phyloP scores from a whole-genome alignment of 1,284 basidiomycete genomes.

The Cystobasidium slooffiae region DNA sequence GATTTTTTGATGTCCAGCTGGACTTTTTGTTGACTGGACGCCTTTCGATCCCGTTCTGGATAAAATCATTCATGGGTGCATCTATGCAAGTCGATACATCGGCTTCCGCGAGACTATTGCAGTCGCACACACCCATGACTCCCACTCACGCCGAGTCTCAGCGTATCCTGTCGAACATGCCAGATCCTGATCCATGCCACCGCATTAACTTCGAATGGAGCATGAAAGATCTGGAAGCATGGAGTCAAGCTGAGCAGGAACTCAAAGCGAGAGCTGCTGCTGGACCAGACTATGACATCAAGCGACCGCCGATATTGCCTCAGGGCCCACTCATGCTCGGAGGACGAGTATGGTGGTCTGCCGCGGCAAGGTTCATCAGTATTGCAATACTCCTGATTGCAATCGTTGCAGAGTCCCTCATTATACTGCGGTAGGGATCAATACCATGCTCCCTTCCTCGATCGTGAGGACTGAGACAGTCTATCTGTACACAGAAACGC shows the following conservation, averaged over 20 bases:
- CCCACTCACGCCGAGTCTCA: constrained; percentile 10
- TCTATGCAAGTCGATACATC: too few relatives aligned
- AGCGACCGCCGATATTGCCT: background rate
- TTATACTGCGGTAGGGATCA: constrained; percentile 12
- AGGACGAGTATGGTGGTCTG: constrained; percentile 38
- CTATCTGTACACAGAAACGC: constrained; percentile 6
- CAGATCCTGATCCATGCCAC: constrained; percentile 16
- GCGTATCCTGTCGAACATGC: constrained; percentile 20
- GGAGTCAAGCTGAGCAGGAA: constrained; percentile 24
- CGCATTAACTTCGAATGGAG: constrained; percentile 26
- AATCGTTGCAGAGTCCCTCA: constrained; percentile 23
- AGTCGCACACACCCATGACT: background rate
- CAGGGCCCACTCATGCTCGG: constrained; percentile 19
- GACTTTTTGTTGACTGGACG: too few relatives aligned
- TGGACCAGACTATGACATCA: background rate
- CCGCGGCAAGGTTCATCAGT: constrained; percentile 9
- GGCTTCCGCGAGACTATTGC: background rate
- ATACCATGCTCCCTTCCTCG: background rate
- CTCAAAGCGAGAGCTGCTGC: background rate
- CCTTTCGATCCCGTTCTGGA: too few relatives aligned
- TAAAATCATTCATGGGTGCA: too few relatives aligned
- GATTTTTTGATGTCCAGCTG: too few relatives aligned
- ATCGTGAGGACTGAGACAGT: background rate
- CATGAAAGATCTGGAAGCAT: constrained; percentile 22
- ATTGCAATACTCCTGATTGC: constrained; percentile 13